Percentiles rank a stretch among this genome's conserved stretches.
phyloP scores from a whole-genome alignment of 768 basidiomycete genomes.

The Naganishia vaughanmartiniae region DNA sequence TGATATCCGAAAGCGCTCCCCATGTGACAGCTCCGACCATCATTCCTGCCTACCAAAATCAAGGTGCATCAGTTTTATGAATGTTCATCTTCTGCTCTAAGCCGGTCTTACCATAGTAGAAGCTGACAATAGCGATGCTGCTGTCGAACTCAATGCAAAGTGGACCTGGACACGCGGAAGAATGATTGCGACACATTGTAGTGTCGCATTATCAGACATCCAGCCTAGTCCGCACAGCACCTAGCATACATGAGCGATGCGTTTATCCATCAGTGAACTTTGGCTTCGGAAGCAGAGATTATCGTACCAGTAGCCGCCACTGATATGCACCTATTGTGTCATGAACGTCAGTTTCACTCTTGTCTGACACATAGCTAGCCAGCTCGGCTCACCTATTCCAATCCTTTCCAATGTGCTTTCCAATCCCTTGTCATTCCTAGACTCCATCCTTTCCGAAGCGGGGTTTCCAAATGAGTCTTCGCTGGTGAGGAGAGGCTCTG shows the following conservation, averaged over 20 bases:
- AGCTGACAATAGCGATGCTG: conserved; percentile 78
- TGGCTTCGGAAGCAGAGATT: neutral
- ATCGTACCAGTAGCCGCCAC: conserved; percentile 42
- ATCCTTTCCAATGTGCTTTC: conserved; percentile 48
- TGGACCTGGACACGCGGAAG: conserved; percentile 95
- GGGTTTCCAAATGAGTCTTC: conserved; percentile 10
- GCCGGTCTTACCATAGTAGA: conserved; percentile 57
- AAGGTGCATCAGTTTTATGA: neutral
- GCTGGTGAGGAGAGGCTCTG: conserved; percentile 11
- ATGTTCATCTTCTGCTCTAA: neutral
- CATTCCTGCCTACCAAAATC: conserved; percentile 65
- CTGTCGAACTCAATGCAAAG: conserved; percentile 69
- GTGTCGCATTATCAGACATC: conserved; percentile 51
- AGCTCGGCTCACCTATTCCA: conserved; percentile 41
- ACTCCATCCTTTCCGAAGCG: neutral
- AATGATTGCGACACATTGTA: conserved; percentile 67
- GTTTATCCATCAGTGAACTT: neutral
- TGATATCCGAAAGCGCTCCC: conserved; percentile 82
- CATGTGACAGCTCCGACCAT: conserved; percentile 89
- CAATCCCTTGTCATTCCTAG: conserved; percentile 34
- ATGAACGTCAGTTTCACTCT: neutral
- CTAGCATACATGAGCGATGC: neutral
- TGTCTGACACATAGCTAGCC: neutral
- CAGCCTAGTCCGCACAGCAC: conserved; percentile 50
- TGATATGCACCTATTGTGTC: conserved; percentile 44